Percentiles rank a stretch among this genome's conserved stretches.
phyloP scores from a whole-genome alignment of 345 rosid genomes.

The Microcos paniculata region DNA sequence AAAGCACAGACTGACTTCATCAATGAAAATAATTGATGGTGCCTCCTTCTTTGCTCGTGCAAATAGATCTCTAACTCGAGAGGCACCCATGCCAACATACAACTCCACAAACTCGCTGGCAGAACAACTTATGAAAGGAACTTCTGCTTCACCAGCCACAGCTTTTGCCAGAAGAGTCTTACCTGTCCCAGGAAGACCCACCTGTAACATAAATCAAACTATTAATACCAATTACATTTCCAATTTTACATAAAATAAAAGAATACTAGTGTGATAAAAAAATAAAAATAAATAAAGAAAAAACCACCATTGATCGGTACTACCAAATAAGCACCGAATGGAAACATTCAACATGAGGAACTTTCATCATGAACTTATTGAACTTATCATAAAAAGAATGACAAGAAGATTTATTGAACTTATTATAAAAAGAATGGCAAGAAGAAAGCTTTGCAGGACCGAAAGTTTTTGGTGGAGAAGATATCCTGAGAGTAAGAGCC shows the following conservation, averaged over 20 bases:
- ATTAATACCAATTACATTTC: not conserved
- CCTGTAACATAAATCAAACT: conserved; percentile 43
- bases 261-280: not conserved
- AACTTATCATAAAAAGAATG: not conserved
- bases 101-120: conserved; percentile 97
- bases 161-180: conserved; percentile 97
- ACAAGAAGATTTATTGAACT: no score
- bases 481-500: not conserved
- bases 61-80: conserved; percentile 95
- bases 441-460: not conserved
- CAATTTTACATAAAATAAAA: conserved; percentile 14
- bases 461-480: not conserved
- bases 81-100: conserved; percentile 99
- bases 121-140: conserved; percentile 92
- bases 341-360: not conserved
- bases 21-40: conserved; percentile 93
- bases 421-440: conserved; percentile 4
- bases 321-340: not conserved
- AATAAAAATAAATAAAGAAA: no score
- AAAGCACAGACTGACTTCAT: conserved; percentile 55
- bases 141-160: conserved; percentile 96
- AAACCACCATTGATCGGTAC: conserved; percentile 4
- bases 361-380: not conserved
- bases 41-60: conserved; percentile 97
- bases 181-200: conserved; percentile 98